phyloP scores from a whole-genome alignment of 768 basidiomycete species.

The Podaxis sp. region DNA sequence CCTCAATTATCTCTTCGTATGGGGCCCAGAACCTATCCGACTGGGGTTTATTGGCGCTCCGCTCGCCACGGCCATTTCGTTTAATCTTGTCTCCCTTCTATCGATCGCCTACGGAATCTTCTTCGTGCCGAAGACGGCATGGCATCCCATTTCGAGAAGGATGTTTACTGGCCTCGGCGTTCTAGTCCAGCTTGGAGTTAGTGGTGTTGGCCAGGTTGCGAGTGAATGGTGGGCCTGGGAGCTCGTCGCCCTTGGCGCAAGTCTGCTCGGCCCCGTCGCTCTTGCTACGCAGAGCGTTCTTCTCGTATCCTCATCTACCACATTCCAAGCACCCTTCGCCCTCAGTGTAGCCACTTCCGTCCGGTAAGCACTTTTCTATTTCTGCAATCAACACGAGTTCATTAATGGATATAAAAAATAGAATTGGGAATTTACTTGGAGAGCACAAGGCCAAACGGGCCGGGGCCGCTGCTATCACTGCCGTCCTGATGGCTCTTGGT shows the following conservation, averaged over 20 bases:
- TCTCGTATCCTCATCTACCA: constrained; percentile 68
- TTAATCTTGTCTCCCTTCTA: constrained; percentile 74
- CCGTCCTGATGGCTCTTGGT: constrained; percentile 63
- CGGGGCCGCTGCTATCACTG: constrained; percentile 57
- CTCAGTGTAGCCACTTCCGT: constrained; percentile 84
- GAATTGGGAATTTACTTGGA: constrained; percentile 88
- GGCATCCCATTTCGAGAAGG: constrained; percentile 69
- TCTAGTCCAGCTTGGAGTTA: constrained; percentile 73
- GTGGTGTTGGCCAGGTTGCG: constrained; percentile 82
- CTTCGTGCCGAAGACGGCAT: constrained; percentile 69
- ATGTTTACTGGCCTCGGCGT: constrained; percentile 69
- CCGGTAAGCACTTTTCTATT: constrained; percentile 42
- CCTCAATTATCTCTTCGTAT: constrained; percentile 86
- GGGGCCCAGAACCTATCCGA: constrained; percentile 77
- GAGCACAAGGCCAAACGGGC: constrained; percentile 76
- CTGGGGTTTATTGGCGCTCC: constrained; percentile 94
- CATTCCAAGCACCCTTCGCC: constrained; percentile 83
- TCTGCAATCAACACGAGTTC: not conserved
- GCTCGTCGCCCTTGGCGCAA: constrained; percentile 60
- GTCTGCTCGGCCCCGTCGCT: constrained; percentile 67
- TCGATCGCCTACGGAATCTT: constrained; percentile 64
- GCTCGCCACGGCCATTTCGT: constrained; percentile 82
- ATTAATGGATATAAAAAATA: constrained; percentile 23
- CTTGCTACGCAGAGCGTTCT: constrained; percentile 91
- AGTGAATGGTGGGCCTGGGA: constrained; percentile 99